Evolutionary conservation across 1,284 basidiomycete genomes (phyloP).

Genomic region (Inonotus hispidus): DNA sequence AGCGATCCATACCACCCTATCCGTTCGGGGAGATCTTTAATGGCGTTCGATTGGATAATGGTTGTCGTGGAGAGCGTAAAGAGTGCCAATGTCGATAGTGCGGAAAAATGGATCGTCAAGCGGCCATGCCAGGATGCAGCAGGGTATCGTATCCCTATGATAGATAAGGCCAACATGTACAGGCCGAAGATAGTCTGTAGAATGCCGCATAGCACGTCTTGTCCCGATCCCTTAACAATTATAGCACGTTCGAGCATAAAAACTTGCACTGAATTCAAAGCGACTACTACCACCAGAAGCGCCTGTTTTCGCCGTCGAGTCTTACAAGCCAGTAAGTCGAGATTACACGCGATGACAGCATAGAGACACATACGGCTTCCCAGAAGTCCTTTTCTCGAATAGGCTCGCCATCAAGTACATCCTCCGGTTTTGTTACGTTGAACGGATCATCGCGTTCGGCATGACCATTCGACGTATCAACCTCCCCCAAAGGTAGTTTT

Average conservation of each 20-base stretch:
- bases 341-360: conserved; percentile 1
- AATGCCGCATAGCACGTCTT: conserved; percentile 34
- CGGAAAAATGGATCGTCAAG: conserved; percentile 61
- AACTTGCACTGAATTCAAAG: conserved; percentile 46
- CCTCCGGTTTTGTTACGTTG: conserved; percentile 66
- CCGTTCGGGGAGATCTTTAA: conserved; percentile 21
- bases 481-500: conserved; percentile 42
- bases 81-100: conserved; percentile 50
- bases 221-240: conserved; percentile 30
- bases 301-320: conserved; percentile 51
- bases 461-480: conserved; percentile 24
- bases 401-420: conserved; percentile 70
- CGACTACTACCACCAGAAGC: conserved; percentile 39
- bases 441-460: conserved; percentile 58
- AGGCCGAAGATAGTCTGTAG: conserved; percentile 55
- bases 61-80: conserved; percentile 42
- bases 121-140: conserved; percentile 48
- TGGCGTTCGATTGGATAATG: conserved; percentile 43
- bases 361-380: conserved; percentile 39
- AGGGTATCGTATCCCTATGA: conserved; percentile 47
- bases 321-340: conserved; percentile 29
- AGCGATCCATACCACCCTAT: conserved; percentile 45
- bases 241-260: conserved; percentile 48
- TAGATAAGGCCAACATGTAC: conserved; percentile 52
- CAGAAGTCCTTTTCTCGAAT: conserved; percentile 71